Evolutionary conservation across 2,329 filamentous ascomycete species (phyloP).

Genomic region (Phymatotrichopsis omnivora): DNA sequence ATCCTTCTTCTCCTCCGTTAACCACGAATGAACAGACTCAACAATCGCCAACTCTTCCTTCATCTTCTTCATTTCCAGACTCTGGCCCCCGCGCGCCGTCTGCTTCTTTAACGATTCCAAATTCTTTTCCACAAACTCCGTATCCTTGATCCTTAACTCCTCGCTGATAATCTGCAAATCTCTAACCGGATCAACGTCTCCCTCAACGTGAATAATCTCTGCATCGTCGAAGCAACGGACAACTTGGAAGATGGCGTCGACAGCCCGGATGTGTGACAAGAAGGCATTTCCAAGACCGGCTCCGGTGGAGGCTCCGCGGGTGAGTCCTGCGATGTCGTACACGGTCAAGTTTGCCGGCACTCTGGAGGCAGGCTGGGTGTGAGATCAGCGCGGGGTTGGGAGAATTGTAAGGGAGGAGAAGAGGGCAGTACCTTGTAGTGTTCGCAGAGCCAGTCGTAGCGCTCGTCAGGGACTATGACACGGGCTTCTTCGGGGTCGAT

Average conservation of each 20-base stretch:
- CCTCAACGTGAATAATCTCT: constrained; percentile 98
- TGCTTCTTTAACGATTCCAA: constrained; percentile 88
- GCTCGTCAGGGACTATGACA: constrained; percentile 90
- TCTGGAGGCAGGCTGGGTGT: constrained; percentile 67
- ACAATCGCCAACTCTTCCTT: constrained; percentile 90
- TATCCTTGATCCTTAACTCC: constrained; percentile 94
- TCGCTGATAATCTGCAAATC: constrained; percentile 96
- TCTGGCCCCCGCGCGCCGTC: constrained; percentile 87
- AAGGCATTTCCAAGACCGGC: constrained; percentile 96
- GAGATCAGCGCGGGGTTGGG: constrained; percentile 11
- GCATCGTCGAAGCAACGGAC: constrained; percentile 97
- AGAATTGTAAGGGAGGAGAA: not conserved
- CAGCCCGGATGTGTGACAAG: constrained; percentile 95
- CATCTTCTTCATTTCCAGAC: constrained; percentile 94
- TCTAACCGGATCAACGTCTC: constrained; percentile 88
- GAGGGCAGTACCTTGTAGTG: constrained; percentile 57
- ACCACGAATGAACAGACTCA: constrained; percentile 72
- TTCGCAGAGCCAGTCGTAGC: constrained; percentile 88
- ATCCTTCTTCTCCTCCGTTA: constrained; percentile 75
- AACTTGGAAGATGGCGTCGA: constrained; percentile 96
- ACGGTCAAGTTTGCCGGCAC: constrained; percentile 98
- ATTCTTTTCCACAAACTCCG: constrained; percentile 95
- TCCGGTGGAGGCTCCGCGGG: constrained; percentile 89
- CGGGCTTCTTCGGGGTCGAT: constrained; percentile 97
- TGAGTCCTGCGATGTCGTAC: constrained; percentile 97